Evolutionary conservation across 306 rosid species (phyloP).

Genomic region (Castanea sativa): DNA sequence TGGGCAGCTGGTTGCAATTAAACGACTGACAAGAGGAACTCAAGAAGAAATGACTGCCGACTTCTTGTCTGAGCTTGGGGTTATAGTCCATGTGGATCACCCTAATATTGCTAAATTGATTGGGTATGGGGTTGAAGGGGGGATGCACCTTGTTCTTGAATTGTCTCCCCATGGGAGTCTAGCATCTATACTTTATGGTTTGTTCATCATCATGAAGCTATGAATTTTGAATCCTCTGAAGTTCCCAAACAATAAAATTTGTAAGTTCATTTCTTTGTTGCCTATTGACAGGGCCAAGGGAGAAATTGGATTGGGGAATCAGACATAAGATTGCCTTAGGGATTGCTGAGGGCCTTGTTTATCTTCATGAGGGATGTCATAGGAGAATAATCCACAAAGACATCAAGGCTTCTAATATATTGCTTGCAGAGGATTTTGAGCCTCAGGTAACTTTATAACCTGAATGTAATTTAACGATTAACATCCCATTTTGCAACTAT

Average conservation of each 20-base stretch:
- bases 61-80: slow-evolving; percentile 96
- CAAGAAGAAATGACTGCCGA: slow-evolving; percentile 98
- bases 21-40: slow-evolving; percentile 67
- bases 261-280: slow-evolving; percentile 1
- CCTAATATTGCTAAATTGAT: slow-evolving; percentile 88
- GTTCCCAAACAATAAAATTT: slow-evolving; percentile 9
- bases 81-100: slow-evolving; percentile 92
- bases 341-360: slow-evolving; percentile 83
- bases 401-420: slow-evolving; percentile 90
- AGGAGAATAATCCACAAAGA: slow-evolving; percentile 97
- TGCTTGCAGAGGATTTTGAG: slow-evolving; percentile 86
- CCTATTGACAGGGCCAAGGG: slow-evolving; percentile 62
- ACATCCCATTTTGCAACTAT: not conserved
- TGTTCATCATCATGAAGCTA: slow-evolving; percentile 19
- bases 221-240: slow-evolving; percentile 1
- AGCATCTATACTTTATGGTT: slow-evolving; percentile 85
- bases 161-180: slow-evolving; percentile 95
- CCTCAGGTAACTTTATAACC: slow-evolving; percentile 64
- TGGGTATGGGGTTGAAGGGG: slow-evolving; percentile 98
- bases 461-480: not conserved
- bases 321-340: slow-evolving; percentile 78
- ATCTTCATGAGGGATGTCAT: slow-evolving; percentile 93
- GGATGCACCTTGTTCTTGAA: slow-evolving; percentile 97
- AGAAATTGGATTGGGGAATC: slow-evolving; percentile 69
- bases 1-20: slow-evolving; percentile 76